Conservation (phyloP, 352 stramenopile genomes). For the Phytophthora pini region DNA sequence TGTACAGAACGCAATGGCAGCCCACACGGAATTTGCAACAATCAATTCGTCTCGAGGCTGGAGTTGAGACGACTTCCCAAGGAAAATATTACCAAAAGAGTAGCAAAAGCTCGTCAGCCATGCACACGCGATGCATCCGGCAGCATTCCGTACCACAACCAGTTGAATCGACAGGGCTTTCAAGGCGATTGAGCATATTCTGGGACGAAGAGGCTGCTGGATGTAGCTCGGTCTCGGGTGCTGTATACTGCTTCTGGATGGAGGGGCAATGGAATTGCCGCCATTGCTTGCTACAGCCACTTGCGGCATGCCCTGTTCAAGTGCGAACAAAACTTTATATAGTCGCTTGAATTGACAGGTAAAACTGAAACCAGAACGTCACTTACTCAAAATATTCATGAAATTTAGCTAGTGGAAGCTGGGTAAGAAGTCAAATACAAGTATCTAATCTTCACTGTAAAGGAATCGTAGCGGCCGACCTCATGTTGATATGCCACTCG, state of each 20-base stretch:
- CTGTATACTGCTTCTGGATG: neutral
- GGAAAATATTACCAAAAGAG: conserved; percentile 21
- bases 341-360: too few species aligned
- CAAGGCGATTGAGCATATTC: neutral
- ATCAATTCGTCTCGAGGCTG: conserved; percentile 21
- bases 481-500: too few species aligned
- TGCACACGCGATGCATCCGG: conserved; percentile 19
- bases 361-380: too few species aligned
- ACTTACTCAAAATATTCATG: too few species aligned
- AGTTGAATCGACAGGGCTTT: conserved; percentile 7
- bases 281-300: neutral
- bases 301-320: neutral
- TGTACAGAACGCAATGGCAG: conserved; percentile 9
- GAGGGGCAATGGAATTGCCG: neutral
- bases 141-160: conserved; percentile 26
- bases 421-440: too few species aligned
- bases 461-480: too few species aligned
- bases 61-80: conserved; percentile 4
- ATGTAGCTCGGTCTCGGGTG: neutral
- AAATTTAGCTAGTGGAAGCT: too few species aligned
- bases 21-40: conserved; percentile 21
- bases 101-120: conserved; percentile 19
- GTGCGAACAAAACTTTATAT: too few species aligned
- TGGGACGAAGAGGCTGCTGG: neutral
- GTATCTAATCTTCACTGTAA: too few species aligned